These are phyloP conservation scores for Aureobasidium namibiae DNA, from an alignment of 2,329 filamentous ascomycete species.

Conservation along the genomic window DNA sequence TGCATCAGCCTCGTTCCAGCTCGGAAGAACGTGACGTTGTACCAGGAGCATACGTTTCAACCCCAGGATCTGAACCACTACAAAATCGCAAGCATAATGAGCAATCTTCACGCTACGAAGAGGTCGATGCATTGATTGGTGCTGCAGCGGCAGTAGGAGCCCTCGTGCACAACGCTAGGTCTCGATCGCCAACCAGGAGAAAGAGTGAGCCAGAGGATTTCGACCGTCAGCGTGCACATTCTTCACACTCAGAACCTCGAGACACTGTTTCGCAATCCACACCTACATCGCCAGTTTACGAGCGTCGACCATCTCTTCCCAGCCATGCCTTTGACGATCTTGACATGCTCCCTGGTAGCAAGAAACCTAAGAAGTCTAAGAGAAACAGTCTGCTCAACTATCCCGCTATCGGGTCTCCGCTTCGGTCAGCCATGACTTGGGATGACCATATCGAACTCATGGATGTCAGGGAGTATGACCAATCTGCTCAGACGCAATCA, in stretches of 20 bases:
- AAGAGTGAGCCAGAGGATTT: constrained; percentile 1
- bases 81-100: background rate
- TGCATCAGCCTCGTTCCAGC: background rate
- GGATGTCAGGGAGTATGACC: background rate
- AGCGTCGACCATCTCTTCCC: constrained; percentile 20
- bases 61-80: background rate
- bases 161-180: background rate
- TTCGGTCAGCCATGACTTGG: constrained; percentile 36
- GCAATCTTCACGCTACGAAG: background rate
- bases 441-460: constrained; percentile 33
- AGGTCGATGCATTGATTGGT: background rate
- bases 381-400: constrained; percentile 35
- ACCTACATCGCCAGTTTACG: constrained; percentile 5
- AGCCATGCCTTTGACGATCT: constrained; percentile 28
- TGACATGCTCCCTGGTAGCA: constrained; percentile 26
- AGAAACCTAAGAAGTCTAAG: constrained; percentile 39
- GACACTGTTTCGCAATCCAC: background rate
- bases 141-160: background rate
- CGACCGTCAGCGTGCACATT: background rate
- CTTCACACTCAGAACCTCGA: background rate
- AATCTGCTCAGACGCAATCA: background rate
- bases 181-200: background rate
- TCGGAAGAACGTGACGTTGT: background rate
- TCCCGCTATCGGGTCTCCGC: constrained; percentile 33
- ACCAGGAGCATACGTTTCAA: no score